Evolutionary conservation across 176 grass and related monocot species (phyloP).

Genomic region (Poa annua): DNA sequence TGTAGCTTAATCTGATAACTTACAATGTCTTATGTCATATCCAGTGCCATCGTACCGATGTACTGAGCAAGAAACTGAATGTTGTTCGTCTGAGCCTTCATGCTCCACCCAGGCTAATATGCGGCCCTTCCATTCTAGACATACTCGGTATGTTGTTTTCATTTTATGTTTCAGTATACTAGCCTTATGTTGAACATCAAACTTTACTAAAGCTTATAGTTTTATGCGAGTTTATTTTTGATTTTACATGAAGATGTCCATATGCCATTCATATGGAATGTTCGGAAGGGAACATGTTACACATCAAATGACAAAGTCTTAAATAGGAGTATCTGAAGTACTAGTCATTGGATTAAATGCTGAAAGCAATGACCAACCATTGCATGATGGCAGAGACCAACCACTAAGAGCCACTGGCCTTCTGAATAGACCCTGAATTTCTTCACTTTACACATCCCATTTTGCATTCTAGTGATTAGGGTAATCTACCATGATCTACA

Average conservation of each 20-base stretch:
- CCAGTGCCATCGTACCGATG: conserved; percentile 77
- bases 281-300: not conserved
- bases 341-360: conserved; percentile 10
- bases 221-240: conserved; percentile 8
- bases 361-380: conserved; percentile 7
- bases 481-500: not conserved
- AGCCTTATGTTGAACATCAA: conserved; percentile 16
- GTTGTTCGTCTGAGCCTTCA: conserved; percentile 81
- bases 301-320: not conserved
- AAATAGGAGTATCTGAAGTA: conserved; percentile 1
- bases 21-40: conserved; percentile 15
- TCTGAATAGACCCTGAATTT: conserved; percentile 13
- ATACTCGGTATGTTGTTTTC: conserved; percentile 62
- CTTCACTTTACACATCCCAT: conserved; percentile 16
- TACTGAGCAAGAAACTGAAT: conserved; percentile 66
- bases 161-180: conserved; percentile 2
- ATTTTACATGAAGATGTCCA: not conserved
- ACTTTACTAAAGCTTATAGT: not conserved
- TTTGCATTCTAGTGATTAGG: conserved; percentile 3
- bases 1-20: conserved; percentile 35
- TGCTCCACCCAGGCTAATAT: conserved; percentile 70
- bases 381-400: conserved; percentile 6
- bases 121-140: conserved; percentile 70
- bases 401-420: conserved; percentile 8
- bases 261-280: not conserved